phyloP scores from a whole-genome alignment of 805 yeast genomes.

The Suhomyces sp. region DNA sequence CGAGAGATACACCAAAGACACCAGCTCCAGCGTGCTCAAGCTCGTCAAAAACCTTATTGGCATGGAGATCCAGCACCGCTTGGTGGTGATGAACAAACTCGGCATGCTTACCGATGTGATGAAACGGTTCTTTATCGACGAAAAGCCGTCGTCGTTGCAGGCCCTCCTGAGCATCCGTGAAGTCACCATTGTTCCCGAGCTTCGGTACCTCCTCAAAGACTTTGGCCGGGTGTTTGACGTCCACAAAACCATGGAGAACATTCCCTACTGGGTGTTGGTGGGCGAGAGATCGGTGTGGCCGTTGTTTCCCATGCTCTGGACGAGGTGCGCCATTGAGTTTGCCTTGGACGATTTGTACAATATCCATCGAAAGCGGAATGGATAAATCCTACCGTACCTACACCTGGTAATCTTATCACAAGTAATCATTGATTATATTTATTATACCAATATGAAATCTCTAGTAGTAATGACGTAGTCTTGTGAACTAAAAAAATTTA shows the following conservation, averaged over 20 bases:
- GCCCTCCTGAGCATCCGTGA: slow-evolving; percentile 63
- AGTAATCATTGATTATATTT: no score
- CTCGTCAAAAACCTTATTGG: slow-evolving; percentile 54
- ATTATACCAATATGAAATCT: no score
- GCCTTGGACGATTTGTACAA: slow-evolving; percentile 74
- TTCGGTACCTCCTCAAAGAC: slow-evolving; percentile 65
- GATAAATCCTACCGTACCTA: no score
- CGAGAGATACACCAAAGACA: slow-evolving; percentile 31
- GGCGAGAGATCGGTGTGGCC: slow-evolving; percentile 97
- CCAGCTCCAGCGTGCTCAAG: slow-evolving; percentile 30
- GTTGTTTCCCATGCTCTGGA: slow-evolving; percentile 74
- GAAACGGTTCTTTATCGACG: slow-evolving; percentile 81
- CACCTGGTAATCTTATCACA: no score
- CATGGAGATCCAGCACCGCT: slow-evolving; percentile 80
- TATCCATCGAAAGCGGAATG: slow-evolving; percentile 30
- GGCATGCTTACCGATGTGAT: slow-evolving; percentile 70
- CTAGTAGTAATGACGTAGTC: no score
- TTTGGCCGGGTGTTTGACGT: slow-evolving; percentile 78
- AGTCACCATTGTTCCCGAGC: slow-evolving; percentile 85
- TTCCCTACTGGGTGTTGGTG: slow-evolving; percentile 83
- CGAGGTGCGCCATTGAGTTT: slow-evolving; percentile 87
- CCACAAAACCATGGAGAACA: slow-evolving; percentile 63
- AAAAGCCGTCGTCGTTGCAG: slow-evolving; percentile 66
- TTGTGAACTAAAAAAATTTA: no score
- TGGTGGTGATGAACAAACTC: slow-evolving; percentile 72